Percentiles rank a stretch among this genome's conserved stretches.
phyloP scores from a whole-genome alignment of 2,329 filamentous ascomycete genomes.

The Fusarium brevicatenulatum region DNA sequence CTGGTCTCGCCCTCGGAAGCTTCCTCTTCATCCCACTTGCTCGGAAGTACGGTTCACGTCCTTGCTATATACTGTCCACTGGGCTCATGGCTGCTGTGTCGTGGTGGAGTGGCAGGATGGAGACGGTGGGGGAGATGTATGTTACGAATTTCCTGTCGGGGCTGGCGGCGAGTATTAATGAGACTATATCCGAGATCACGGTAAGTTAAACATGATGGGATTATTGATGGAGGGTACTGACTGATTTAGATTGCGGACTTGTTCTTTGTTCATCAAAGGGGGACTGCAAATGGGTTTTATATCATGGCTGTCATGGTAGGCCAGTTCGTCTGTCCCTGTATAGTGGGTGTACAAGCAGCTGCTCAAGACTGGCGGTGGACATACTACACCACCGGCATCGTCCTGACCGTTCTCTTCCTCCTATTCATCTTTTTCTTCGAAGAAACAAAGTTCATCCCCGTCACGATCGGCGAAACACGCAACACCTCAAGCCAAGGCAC shows the following conservation, averaged over 20 bases:
- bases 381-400: conserved; percentile 39
- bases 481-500: neutral
- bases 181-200: conserved; percentile 52
- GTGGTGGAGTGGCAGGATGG: conserved; percentile 20
- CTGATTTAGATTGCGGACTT: conserved; percentile 41
- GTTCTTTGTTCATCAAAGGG: conserved; percentile 48
- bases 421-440: conserved; percentile 41
- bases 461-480: neutral
- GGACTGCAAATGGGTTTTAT: conserved; percentile 46
- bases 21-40: conserved; percentile 47
- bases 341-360: conserved; percentile 40
- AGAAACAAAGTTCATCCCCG: conserved; percentile 45
- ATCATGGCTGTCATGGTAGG: conserved; percentile 47
- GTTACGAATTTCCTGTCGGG: conserved; percentile 45
- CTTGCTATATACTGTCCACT: conserved; percentile 40
- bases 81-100: conserved; percentile 13
- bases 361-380: conserved; percentile 40
- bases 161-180: conserved; percentile 51
- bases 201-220: too few species aligned
- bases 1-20: conserved; percentile 46
- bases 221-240: too few species aligned
- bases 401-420: conserved; percentile 30
- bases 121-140: conserved; percentile 34
- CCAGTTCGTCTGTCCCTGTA: conserved; percentile 45
- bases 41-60: conserved; percentile 46